Percentiles rank a stretch among this genome's conserved stretches.
These are phyloP conservation scores for Xanthoceras sorbifolium DNA, from an alignment of 345 rosid genomes.

Conservation along the genomic window DNA sequence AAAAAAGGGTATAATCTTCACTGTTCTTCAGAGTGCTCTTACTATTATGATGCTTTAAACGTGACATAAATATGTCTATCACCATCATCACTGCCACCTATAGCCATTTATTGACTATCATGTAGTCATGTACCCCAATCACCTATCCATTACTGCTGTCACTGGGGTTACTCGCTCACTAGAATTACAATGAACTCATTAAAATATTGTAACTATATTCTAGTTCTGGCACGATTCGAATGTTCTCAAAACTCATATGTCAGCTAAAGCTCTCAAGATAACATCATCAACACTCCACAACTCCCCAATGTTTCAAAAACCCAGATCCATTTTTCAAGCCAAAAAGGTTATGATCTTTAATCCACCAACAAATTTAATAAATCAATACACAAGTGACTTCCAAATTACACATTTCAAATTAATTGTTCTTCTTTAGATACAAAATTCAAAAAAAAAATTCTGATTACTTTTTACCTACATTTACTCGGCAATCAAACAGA, in stretches of 20 bases:
- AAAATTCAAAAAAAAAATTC: background rate
- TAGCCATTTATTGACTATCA: no score
- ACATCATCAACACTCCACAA: background rate
- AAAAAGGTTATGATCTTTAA: background rate
- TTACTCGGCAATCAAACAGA: constrained; percentile 20
- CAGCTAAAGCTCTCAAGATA: background rate
- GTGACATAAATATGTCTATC: background rate
- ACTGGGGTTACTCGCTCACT: background rate
- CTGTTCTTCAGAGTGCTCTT: background rate
- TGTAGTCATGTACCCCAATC: no score
- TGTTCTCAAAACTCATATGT: background rate
- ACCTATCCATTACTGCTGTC: background rate
- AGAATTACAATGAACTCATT: background rate
- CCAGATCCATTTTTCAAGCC: background rate
- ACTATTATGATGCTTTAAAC: background rate
- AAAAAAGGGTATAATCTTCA: background rate
- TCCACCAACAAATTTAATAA: background rate
- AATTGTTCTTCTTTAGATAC: background rate
- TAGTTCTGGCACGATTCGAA: background rate
- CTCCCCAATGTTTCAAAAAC: background rate
- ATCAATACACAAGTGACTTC: background rate
- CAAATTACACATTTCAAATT: background rate
- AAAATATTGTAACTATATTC: background rate
- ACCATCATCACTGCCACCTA: background rate
- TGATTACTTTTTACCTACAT: background rate